These are phyloP conservation scores for Symbiodinium pilosum DNA, from an alignment of 73 alveolate species.

Conservation along the genomic window DNA sequence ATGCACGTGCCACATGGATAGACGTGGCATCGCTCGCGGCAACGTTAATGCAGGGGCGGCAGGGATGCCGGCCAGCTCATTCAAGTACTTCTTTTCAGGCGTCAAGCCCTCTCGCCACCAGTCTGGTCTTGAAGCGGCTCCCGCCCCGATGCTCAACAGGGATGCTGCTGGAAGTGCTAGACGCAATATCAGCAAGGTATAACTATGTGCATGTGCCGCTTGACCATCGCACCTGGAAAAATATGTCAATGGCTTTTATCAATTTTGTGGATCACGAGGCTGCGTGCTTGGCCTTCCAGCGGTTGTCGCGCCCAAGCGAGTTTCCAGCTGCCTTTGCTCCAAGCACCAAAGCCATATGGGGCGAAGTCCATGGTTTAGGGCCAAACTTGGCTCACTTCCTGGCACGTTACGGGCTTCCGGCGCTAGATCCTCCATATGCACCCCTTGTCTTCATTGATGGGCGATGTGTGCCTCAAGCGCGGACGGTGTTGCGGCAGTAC, in stretches of 20 bases:
- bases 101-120: slow-evolving; percentile 26
- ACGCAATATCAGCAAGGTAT: slow-evolving; percentile 8
- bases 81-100: too few species aligned
- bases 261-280: slow-evolving; percentile 54
- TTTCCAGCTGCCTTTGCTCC: slow-evolving; percentile 79
- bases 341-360: slow-evolving; percentile 67
- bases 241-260: slow-evolving; percentile 63
- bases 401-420: slow-evolving; percentile 30
- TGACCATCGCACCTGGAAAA: slow-evolving; percentile 57
- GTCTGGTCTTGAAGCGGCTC: slow-evolving; percentile 55
- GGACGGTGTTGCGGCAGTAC: background rate
- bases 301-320: slow-evolving; percentile 15
- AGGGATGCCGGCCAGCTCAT: too few species aligned
- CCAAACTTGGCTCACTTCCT: slow-evolving; percentile 60
- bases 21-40: too few species aligned
- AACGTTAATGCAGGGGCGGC: too few species aligned
- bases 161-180: slow-evolving; percentile 32
- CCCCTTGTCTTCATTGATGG: slow-evolving; percentile 30
- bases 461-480: slow-evolving; percentile 35
- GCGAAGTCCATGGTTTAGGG: slow-evolving; percentile 50
- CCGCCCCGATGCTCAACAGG: slow-evolving; percentile 73
- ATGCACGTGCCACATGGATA: too few species aligned
- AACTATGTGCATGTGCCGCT: slow-evolving; percentile 59
- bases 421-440: slow-evolving; percentile 57
- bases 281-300: slow-evolving; percentile 9